phyloP scores from a whole-genome alignment of 352 stramenopile genomes.

The Peronospora farinosa region DNA sequence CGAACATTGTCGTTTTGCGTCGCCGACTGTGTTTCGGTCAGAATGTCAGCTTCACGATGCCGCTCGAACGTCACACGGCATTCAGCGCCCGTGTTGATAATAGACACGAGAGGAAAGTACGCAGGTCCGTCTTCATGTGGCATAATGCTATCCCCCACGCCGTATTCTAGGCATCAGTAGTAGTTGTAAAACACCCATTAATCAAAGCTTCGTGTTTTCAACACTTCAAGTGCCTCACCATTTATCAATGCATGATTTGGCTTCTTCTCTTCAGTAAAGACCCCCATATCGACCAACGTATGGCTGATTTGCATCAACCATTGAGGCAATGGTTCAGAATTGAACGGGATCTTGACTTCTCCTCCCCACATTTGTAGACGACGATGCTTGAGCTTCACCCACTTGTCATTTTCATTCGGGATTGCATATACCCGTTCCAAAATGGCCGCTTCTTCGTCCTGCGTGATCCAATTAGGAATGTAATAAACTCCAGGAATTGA shows the following conservation, averaged over 20 bases:
- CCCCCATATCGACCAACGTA: slow-evolving; percentile 37
- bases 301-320: slow-evolving; percentile 54
- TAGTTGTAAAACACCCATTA: not conserved
- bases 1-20: not conserved
- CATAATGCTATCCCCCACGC: slow-evolving; percentile 55
- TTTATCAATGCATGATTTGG: slow-evolving; percentile 76
- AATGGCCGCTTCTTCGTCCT: slow-evolving; percentile 50
- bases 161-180: slow-evolving; percentile 39
- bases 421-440: slow-evolving; percentile 50
- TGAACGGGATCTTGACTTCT: slow-evolving; percentile 50
- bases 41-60: slow-evolving; percentile 31
- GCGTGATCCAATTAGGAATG: slow-evolving; percentile 56
- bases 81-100: slow-evolving; percentile 54
- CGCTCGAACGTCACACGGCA: slow-evolving; percentile 51
- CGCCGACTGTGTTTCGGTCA: not conserved
- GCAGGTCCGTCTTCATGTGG: slow-evolving; percentile 63
- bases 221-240: slow-evolving; percentile 20
- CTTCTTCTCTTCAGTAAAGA: slow-evolving; percentile 42
- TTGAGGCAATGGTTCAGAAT: slow-evolving; percentile 32
- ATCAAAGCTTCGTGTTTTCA: not conserved
- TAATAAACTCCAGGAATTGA: slow-evolving; percentile 50
- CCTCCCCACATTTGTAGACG: slow-evolving; percentile 68
- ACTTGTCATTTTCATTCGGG: slow-evolving; percentile 28
- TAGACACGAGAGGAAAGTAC: slow-evolving; percentile 64
- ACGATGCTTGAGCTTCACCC: slow-evolving; percentile 59